phyloP scores from a whole-genome alignment of 495 filamentous ascomycete species.

The Talaromyces adpressus region DNA sequence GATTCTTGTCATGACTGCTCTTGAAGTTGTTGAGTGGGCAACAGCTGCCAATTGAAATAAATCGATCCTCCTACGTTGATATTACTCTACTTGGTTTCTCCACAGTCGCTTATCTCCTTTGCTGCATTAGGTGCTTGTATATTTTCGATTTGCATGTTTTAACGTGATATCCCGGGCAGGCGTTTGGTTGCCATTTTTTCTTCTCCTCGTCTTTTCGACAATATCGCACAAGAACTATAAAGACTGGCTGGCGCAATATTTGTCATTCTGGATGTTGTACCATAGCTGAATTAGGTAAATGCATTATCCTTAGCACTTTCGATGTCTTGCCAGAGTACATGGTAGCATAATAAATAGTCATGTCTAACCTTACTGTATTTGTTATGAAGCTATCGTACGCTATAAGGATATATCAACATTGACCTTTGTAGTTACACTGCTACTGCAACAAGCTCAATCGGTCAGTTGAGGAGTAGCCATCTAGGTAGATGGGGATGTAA shows the following conservation, averaged over 20 bases:
- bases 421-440: too few relatives aligned
- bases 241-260: background rate
- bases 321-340: background rate
- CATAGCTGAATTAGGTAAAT: background rate
- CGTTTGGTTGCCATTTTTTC: background rate
- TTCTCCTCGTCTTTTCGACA: background rate
- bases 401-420: too few relatives aligned
- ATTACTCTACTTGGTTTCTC: background rate
- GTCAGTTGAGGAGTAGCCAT: too few relatives aligned
- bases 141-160: background rate
- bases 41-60: conserved; percentile 8
- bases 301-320: background rate
- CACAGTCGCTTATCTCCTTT: background rate
- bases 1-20: conserved; percentile 78
- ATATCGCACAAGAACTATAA: background rate
- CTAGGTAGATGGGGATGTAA: too few relatives aligned
- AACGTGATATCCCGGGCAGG: background rate
- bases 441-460: too few relatives aligned
- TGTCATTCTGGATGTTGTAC: background rate
- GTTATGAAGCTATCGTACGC: too few relatives aligned
- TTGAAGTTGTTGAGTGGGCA: conserved; percentile 93
- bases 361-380: background rate
- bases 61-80: background rate
- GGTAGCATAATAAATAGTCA: background rate
- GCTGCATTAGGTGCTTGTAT: background rate